Evolutionary conservation across 2,329 filamentous ascomycete species (phyloP).

Genomic region (Aspergillus sp.): DNA sequence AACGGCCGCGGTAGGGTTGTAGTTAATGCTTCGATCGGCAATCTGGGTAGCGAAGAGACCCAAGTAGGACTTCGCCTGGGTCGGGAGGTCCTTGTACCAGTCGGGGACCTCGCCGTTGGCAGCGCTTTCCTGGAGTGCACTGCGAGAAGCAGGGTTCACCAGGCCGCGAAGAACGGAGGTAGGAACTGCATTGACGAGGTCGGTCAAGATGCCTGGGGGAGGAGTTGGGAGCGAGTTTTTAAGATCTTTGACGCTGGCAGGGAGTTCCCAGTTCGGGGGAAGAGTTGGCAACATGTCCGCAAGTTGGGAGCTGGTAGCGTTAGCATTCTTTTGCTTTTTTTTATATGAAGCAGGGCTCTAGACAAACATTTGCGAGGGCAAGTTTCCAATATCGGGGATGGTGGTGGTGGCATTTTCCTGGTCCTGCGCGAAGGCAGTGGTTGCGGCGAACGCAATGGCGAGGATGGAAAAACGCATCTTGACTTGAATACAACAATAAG

Average conservation of each 20-base stretch:
- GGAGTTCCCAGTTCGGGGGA: not conserved
- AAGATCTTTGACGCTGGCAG: not conserved
- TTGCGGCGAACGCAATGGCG: not conserved
- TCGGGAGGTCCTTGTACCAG: slow-evolving; percentile 1
- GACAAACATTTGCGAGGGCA: not conserved
- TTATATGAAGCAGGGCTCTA: not conserved
- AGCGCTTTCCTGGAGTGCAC: not conserved
- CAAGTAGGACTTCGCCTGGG: not conserved
- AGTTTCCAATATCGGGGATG: not conserved
- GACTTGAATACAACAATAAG: not conserved
- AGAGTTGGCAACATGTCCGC: not conserved
- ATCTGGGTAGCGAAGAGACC: not conserved
- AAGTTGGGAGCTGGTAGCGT: not conserved
- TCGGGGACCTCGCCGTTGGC: not conserved
- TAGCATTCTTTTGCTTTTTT: too few relatives aligned
- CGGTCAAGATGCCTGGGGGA: not conserved
- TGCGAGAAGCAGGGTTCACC: not conserved
- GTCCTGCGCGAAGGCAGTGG: not conserved
- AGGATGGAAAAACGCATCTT: slow-evolving; percentile 1
- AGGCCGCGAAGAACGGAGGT: not conserved
- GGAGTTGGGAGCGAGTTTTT: not conserved
- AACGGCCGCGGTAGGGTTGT: not conserved
- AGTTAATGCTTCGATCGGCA: not conserved
- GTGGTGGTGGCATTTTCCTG: not conserved
- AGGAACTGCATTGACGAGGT: not conserved